Percentiles rank a stretch among this genome's conserved stretches.
Evolutionary conservation across 306 rosid species (phyloP).

Genomic region (Astragalus glycyphyllos): DNA sequence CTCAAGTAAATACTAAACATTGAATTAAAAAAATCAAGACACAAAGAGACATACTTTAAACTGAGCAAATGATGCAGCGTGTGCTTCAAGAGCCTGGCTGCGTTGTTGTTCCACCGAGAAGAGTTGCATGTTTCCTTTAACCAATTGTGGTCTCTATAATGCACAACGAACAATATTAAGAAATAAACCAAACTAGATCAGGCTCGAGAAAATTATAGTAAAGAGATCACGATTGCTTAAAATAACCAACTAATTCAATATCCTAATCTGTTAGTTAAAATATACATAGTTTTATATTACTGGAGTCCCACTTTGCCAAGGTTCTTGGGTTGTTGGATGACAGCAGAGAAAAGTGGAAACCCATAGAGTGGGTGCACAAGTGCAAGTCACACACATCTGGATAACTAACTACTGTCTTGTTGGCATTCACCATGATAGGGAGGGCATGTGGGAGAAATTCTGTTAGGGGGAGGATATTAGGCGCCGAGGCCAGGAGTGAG

Average conservation of each 20-base stretch:
- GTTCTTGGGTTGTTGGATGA: too few relatives aligned
- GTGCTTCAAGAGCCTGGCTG: slow-evolving; percentile 99
- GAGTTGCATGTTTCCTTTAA: slow-evolving; percentile 98
- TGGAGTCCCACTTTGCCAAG: too few relatives aligned
- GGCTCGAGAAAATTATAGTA: slow-evolving; percentile 23
- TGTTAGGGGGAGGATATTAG: too few relatives aligned
- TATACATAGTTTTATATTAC: slow-evolving; percentile 13
- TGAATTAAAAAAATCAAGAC: slow-evolving; percentile 9
- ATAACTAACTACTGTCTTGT: too few relatives aligned
- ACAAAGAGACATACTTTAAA: slow-evolving; percentile 63
- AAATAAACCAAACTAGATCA: slow-evolving; percentile 36
- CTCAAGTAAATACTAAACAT: slow-evolving; percentile 24
- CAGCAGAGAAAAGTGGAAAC: too few relatives aligned
- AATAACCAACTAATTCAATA: slow-evolving; percentile 24
- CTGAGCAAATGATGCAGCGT: slow-evolving; percentile 97
- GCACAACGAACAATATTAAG: slow-evolving; percentile 25
- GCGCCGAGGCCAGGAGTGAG: too few relatives aligned
- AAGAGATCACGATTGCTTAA: slow-evolving; percentile 24
- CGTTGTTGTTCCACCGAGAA: slow-evolving; percentile 97
- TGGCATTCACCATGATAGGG: too few relatives aligned
- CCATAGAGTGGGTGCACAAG: too few relatives aligned
- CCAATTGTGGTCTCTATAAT: slow-evolving; percentile 89
- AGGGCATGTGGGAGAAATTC: too few relatives aligned
- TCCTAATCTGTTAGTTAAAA: slow-evolving; percentile 13
- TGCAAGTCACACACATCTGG: too few relatives aligned